Conservation (phyloP, 2,329 filamentous ascomycete species). For the Zarea fungicola region DNA sequence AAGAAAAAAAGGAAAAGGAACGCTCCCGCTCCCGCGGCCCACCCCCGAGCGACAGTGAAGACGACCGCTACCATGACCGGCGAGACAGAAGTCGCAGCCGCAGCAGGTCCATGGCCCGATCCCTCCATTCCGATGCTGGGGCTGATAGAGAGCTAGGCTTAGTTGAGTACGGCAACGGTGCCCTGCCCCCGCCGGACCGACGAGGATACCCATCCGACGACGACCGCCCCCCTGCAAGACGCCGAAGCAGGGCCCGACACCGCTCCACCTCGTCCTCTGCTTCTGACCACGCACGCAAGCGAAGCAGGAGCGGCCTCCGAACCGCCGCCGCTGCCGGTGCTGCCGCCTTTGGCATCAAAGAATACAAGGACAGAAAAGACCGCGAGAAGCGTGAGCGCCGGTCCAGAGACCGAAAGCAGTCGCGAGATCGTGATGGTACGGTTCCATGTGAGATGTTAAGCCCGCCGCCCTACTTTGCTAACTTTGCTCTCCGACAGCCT, state of each 20-base stretch:
- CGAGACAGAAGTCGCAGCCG: constrained; percentile 31
- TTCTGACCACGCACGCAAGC: constrained; percentile 34
- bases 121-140: constrained; percentile 44
- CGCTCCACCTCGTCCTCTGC: constrained; percentile 26
- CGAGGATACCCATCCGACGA: constrained; percentile 29
- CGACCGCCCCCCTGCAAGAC: constrained; percentile 12
- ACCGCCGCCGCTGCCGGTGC: constrained; percentile 54
- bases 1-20: constrained; percentile 60
- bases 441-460: background rate
- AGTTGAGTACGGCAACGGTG: constrained; percentile 60
- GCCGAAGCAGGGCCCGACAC: constrained; percentile 34
- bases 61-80: constrained; percentile 31
- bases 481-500: constrained; percentile 23
- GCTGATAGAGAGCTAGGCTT: constrained; percentile 64
- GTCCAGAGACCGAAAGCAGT: constrained; percentile 19
- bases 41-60: constrained; percentile 23
- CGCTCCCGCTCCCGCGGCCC: constrained; percentile 21
- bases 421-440: constrained; percentile 26
- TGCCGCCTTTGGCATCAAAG: constrained; percentile 58
- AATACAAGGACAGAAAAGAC: constrained; percentile 48
- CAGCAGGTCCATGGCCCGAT: constrained; percentile 48
- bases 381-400: constrained; percentile 37
- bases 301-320: constrained; percentile 50
- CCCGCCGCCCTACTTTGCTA: constrained; percentile 1
- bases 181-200: constrained; percentile 44